A percentile compares a stretch with the other conserved stretches of the same genome.
These are phyloP conservation scores for Clitocybe nebularis DNA, from an alignment of 1,284 basidiomycete genomes.

Conservation along the genomic window DNA sequence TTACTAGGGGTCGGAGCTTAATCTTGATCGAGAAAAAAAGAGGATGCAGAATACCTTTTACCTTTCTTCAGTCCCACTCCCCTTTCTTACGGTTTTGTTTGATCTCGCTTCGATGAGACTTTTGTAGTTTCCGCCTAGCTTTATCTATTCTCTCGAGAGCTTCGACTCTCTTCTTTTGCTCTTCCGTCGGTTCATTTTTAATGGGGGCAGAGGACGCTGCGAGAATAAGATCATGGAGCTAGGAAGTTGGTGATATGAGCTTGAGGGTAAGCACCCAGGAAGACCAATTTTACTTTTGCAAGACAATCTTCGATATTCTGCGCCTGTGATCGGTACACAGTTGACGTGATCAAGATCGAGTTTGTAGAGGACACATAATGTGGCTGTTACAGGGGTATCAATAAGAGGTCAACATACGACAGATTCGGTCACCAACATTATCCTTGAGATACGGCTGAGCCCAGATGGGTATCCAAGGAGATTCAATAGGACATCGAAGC, in stretches of 20 bases:
- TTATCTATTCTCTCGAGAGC: constrained; percentile 41
- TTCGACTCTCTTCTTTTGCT: constrained; percentile 54
- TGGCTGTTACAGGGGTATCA: constrained; percentile 35
- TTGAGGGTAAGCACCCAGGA: constrained; percentile 13
- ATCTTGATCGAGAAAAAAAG: too few species aligned
- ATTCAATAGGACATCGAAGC: constrained; percentile 50
- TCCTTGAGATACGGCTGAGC: constrained; percentile 44
- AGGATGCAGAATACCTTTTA: background rate
- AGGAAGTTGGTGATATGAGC: constrained; percentile 2
- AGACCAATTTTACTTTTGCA: constrained; percentile 43
- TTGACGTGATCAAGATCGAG: constrained; percentile 65
- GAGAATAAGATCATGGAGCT: constrained; percentile 57
- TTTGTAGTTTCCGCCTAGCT: constrained; percentile 43
- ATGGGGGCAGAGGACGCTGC: constrained; percentile 43
- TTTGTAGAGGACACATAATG: constrained; percentile 63
- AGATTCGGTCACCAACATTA: constrained; percentile 38
- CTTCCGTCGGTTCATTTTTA: constrained; percentile 50
- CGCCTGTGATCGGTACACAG: constrained; percentile 65
- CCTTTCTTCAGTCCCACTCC: constrained; percentile 19
- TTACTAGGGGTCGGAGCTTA: too few species aligned
- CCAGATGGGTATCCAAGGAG: constrained; percentile 70
- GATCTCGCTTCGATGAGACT: constrained; percentile 44
- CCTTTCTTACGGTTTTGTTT: constrained; percentile 25
- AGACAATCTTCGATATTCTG: constrained; percentile 72
- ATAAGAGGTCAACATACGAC: background rate